A percentile compares a stretch with the other conserved stretches of the same genome.
phyloP scores from a whole-genome alignment of 164 flowering plant species.

The Berberis vulgaris region DNA sequence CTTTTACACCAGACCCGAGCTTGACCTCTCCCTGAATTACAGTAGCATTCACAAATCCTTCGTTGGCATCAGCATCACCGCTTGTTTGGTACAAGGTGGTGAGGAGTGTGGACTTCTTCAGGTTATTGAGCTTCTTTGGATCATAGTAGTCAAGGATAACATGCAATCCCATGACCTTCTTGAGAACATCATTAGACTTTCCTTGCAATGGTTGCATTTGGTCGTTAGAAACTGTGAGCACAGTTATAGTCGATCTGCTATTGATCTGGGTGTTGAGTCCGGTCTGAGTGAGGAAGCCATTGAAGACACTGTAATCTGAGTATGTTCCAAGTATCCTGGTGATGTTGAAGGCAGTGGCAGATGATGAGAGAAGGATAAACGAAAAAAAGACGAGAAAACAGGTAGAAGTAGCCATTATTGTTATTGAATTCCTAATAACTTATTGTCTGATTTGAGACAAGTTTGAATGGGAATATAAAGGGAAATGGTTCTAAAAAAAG shows the following conservation, averaged over 20 bases:
- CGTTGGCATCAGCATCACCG: slow-evolving; percentile 29
- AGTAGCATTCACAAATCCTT: slow-evolving; percentile 49
- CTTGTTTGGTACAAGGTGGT: slow-evolving; percentile 56
- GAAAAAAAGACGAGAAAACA: slow-evolving; percentile 10
- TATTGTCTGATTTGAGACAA: no score
- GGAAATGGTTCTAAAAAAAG: no score
- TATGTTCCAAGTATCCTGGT: slow-evolving; percentile 34
- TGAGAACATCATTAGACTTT: slow-evolving; percentile 17
- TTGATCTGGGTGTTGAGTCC: slow-evolving; percentile 35
- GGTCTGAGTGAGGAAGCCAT: slow-evolving; percentile 40
- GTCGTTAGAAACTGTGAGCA: slow-evolving; percentile 43
- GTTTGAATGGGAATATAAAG: no score
- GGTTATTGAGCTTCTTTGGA: slow-evolving; percentile 24
- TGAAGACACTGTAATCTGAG: slow-evolving; percentile 44
- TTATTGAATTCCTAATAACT: no score
- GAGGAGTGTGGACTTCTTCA: slow-evolving; percentile 21
- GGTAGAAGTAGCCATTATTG: background rate
- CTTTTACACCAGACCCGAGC: slow-evolving; percentile 48
- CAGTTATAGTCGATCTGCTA: slow-evolving; percentile 47
- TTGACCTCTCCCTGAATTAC: slow-evolving; percentile 18
- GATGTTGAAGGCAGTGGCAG: slow-evolving; percentile 45
- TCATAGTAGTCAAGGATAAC: slow-evolving; percentile 68
- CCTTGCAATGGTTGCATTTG: slow-evolving; percentile 18
- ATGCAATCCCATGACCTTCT: slow-evolving; percentile 40
- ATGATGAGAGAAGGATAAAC: slow-evolving; percentile 20